A percentile compares a stretch with the other conserved stretches of the same genome.
Conservation (phyloP, 2,329 filamentous ascomycete species). For the Aspergillus neoniger region DNA sequence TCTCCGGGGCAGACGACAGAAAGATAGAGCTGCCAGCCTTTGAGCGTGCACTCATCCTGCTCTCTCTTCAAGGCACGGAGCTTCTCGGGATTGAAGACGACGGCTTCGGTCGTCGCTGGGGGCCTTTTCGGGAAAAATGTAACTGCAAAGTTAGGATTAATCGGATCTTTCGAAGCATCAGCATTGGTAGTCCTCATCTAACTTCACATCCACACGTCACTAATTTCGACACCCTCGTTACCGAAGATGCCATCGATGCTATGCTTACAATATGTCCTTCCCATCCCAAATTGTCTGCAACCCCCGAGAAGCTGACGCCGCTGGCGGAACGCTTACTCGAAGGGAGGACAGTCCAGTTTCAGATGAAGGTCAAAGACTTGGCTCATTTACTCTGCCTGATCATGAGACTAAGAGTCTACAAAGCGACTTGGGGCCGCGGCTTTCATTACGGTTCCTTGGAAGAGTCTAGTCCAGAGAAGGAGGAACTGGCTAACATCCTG, state of each 20-base stretch:
- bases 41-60: neutral
- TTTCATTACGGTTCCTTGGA: neutral
- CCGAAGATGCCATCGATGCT: neutral
- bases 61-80: neutral
- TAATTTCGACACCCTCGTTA: neutral
- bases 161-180: conserved; percentile 4
- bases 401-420: neutral
- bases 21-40: conserved; percentile 4
- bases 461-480: neutral
- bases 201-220: neutral
- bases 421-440: neutral
- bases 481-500: neutral
- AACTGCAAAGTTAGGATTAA: neutral
- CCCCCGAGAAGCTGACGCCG: neutral
- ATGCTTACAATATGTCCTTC: neutral
- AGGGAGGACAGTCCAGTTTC: neutral
- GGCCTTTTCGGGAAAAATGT: neutral
- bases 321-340: neutral
- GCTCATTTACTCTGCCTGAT: neutral
- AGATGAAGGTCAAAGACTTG: neutral
- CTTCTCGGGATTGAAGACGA: neutral
- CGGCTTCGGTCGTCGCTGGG: neutral
- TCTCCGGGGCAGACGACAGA: neutral
- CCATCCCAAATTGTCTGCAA: neutral
- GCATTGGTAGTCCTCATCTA: neutral